A percentile compares a stretch with the other conserved stretches of the same genome.
phyloP scores from a whole-genome alignment of 208 protist species.

The Crithidia brevicula region DNA sequence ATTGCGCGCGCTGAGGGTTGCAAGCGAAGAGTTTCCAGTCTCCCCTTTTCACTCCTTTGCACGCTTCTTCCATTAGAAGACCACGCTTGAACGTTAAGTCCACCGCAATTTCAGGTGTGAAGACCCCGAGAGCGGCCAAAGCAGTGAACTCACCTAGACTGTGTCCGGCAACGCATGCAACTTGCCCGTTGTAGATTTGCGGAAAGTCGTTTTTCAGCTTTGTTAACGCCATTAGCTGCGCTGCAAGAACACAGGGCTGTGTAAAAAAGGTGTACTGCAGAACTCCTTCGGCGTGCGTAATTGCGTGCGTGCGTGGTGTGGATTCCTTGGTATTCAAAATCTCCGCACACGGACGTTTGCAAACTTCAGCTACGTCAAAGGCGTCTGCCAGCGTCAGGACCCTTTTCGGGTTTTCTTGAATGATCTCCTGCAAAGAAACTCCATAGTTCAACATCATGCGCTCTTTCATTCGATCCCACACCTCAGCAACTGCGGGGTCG shows the following conservation, averaged over 20 bases:
- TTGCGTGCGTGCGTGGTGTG: slow-evolving; percentile 21
- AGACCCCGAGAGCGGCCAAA: slow-evolving; percentile 69
- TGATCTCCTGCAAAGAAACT: slow-evolving; percentile 69
- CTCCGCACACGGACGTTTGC: slow-evolving; percentile 40
- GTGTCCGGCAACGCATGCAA: slow-evolving; percentile 66
- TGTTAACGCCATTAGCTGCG: slow-evolving; percentile 66
- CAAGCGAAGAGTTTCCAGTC: slow-evolving; percentile 83
- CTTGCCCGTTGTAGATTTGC: slow-evolving; percentile 18
- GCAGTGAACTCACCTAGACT: slow-evolving; percentile 91
- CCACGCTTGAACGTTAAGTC: slow-evolving; percentile 82
- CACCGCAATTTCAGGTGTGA: slow-evolving; percentile 69
- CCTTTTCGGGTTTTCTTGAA: slow-evolving; percentile 77
- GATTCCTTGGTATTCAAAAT: slow-evolving; percentile 63
- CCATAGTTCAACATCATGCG: slow-evolving; percentile 78
- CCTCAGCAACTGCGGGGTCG: slow-evolving; percentile 32
- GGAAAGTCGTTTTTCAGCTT: slow-evolving; percentile 21
- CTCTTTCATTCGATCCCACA: slow-evolving; percentile 81
- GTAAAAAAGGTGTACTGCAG: slow-evolving; percentile 81
- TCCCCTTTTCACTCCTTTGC: slow-evolving; percentile 39
- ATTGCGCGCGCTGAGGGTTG: slow-evolving; percentile 66
- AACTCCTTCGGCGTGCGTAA: slow-evolving; percentile 69
- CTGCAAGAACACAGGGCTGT: slow-evolving; percentile 81
- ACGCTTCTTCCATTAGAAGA: slow-evolving; percentile 78
- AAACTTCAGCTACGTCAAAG: slow-evolving; percentile 50
- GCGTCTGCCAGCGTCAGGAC: slow-evolving; percentile 50